Percentiles rank a stretch among this genome's conserved stretches.
Evolutionary conservation across 331 rosid species (phyloP).

Genomic region (Acacia concinna): DNA sequence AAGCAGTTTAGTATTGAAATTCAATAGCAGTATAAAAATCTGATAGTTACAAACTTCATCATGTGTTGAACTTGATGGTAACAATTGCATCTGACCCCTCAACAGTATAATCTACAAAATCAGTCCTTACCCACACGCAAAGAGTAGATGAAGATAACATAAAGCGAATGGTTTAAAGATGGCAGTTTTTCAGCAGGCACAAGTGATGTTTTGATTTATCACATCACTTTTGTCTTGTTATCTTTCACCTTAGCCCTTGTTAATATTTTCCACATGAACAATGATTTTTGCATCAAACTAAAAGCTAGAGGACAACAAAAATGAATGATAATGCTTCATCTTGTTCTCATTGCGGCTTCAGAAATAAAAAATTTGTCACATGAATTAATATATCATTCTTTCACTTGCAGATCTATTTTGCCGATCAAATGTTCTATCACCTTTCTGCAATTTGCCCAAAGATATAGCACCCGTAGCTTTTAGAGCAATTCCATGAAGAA

Average conservation of each 20-base stretch:
- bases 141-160: neutral
- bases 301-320: neutral
- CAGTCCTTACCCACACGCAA: neutral
- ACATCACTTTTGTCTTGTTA: neutral
- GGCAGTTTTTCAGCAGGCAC: neutral
- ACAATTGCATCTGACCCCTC: neutral
- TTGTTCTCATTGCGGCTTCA: neutral
- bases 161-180: neutral
- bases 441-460: neutral
- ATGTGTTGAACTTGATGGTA: neutral
- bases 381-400: neutral
- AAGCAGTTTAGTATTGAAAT: neutral
- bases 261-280: slow-evolving; percentile 9
- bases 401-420: slow-evolving; percentile 20
- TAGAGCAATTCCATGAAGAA: neutral
- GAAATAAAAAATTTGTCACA: neutral
- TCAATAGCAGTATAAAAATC: neutral
- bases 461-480: neutral
- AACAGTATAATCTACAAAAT: neutral
- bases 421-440: neutral
- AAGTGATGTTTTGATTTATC: neutral
- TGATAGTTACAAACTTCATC: neutral
- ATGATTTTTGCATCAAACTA: slow-evolving; percentile 3
- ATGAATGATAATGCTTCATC: neutral
- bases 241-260: neutral